A percentile compares a stretch with the other conserved stretches of the same genome.
Evolutionary conservation across 2,329 filamentous ascomycete species (phyloP).

Genomic region (Microsporum ferrugineum): DNA sequence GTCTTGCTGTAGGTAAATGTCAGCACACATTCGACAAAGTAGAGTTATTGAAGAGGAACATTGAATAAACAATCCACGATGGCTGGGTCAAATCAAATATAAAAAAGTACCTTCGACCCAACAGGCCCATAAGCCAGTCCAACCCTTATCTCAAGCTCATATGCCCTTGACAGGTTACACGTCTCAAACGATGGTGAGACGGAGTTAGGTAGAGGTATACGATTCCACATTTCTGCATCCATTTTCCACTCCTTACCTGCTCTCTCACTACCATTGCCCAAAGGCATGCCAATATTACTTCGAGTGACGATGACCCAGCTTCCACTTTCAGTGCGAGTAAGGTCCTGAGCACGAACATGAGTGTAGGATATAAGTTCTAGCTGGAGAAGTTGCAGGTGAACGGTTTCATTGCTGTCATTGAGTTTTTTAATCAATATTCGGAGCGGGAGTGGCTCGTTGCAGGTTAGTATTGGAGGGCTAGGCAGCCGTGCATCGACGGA

Average conservation of each 20-base stretch:
- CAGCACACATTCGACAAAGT: constrained; percentile 9
- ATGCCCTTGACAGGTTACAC: constrained; percentile 73
- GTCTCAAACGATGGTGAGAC: constrained; percentile 77
- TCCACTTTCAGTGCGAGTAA: constrained; percentile 56
- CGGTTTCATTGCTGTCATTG: constrained; percentile 53
- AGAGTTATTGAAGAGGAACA: background rate
- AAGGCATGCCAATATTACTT: constrained; percentile 58
- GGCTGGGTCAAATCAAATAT: constrained; percentile 3
- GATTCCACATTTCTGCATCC: constrained; percentile 61
- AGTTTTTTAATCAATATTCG: constrained; percentile 69
- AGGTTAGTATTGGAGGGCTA: constrained; percentile 77
- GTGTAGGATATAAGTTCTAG: constrained; percentile 73
- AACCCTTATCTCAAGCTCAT: constrained; percentile 72
- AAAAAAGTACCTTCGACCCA: constrained; percentile 37
- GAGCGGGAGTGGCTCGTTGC: constrained; percentile 73
- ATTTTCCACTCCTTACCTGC: constrained; percentile 58
- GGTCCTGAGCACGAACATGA: constrained; percentile 63
- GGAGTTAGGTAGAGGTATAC: constrained; percentile 63
- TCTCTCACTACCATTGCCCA: constrained; percentile 49
- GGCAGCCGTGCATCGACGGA: constrained; percentile 76
- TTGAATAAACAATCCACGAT: background rate
- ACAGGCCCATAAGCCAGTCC: constrained; percentile 63
- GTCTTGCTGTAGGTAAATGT: constrained; percentile 45
- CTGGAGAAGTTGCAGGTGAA: constrained; percentile 69
- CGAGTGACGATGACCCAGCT: constrained; percentile 66